These are phyloP conservation scores for Cornus suecica DNA, from an alignment of 148 eudicot genomes.

Conservation along the genomic window DNA sequence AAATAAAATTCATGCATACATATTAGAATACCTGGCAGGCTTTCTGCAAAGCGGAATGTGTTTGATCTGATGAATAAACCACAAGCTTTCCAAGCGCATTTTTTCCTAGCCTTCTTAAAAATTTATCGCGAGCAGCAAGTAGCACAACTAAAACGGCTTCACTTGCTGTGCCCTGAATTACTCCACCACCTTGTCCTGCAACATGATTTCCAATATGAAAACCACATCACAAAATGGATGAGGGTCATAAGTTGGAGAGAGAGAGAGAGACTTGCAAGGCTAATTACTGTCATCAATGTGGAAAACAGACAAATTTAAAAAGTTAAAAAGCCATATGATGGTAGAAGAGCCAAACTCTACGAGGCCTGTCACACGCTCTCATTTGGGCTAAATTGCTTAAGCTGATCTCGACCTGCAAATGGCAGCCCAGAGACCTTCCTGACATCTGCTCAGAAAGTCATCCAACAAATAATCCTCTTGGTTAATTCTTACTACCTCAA, in stretches of 20 bases:
- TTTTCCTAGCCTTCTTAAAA: conserved; percentile 65
- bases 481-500: too few relatives aligned
- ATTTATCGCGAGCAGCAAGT: conserved; percentile 89
- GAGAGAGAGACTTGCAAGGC: neutral
- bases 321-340: neutral
- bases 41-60: conserved; percentile 80
- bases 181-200: conserved; percentile 92
- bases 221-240: neutral
- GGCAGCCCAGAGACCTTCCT: neutral
- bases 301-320: neutral
- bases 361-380: neutral
- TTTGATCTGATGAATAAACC: conserved; percentile 87
- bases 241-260: neutral
- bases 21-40: conserved; percentile 69
- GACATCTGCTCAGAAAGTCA: too few relatives aligned
- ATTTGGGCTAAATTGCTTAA: neutral
- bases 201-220: conserved; percentile 10
- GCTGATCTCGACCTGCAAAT: neutral
- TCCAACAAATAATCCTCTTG: too few relatives aligned
- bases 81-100: conserved; percentile 70
- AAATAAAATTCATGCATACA: too few relatives aligned
- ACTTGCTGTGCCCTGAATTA: conserved; percentile 96
- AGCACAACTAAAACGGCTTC: conserved; percentile 87
- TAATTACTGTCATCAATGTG: neutral
- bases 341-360: neutral